Evolutionary conservation across 768 basidiomycete genomes (phyloP).

Genomic region (Aureoboletus auriporus): DNA sequence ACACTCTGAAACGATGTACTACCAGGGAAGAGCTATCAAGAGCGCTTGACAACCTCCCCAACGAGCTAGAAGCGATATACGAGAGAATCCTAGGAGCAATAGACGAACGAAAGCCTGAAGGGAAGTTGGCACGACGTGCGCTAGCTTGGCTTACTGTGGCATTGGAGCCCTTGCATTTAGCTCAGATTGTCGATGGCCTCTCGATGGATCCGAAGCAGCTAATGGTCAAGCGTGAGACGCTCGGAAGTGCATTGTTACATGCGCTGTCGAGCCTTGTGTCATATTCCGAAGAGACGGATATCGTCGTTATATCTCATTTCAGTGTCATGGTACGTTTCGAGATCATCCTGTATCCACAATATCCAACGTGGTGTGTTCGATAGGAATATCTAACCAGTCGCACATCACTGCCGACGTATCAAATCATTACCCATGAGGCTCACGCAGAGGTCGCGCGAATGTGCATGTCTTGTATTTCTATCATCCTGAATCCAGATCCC

Average conservation of each 20-base stretch:
- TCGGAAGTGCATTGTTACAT: background rate
- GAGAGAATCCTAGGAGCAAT: slow-evolving; percentile 1
- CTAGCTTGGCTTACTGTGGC: background rate
- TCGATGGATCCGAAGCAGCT: background rate
- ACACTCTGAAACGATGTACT: background rate
- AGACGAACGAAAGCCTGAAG: background rate
- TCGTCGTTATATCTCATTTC: background rate
- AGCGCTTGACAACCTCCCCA: background rate
- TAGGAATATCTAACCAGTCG: slow-evolving; percentile 3
- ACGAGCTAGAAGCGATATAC: background rate
- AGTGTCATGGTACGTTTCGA: background rate
- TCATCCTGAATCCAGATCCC: background rate
- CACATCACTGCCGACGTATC: background rate
- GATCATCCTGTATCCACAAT: background rate
- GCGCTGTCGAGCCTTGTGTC: slow-evolving; percentile 1
- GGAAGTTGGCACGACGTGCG: background rate
- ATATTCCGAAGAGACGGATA: background rate
- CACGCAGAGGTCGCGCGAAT: background rate
- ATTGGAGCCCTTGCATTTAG: background rate
- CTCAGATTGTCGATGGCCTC: background rate
- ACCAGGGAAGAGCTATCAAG: background rate
- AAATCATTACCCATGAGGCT: background rate
- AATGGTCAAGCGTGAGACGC: background rate
- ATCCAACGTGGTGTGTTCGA: background rate
- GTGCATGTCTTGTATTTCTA: background rate